Conservation (phyloP, 768 basidiomycete species). For the Kwoniella mangroviensis region DNA sequence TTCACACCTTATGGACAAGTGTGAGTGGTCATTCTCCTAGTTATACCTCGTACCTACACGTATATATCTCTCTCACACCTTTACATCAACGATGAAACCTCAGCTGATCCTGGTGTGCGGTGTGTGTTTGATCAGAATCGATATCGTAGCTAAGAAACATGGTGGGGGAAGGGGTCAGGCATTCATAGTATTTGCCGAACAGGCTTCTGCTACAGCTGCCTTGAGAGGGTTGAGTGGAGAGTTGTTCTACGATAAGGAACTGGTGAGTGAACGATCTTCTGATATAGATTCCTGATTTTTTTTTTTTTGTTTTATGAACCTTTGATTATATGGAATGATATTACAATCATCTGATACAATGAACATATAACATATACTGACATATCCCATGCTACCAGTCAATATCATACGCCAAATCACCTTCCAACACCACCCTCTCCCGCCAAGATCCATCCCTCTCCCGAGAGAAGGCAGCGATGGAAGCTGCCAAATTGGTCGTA, state of each 20-base stretch:
- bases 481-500: slow-evolving; percentile 56
- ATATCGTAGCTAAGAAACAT: slow-evolving; percentile 86
- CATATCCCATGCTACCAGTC: slow-evolving; percentile 62
- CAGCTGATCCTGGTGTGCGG: not conserved
- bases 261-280: slow-evolving; percentile 64
- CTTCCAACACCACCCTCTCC: slow-evolving; percentile 81
- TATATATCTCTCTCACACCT: not conserved
- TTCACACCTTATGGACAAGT: slow-evolving; percentile 93
- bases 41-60: too few relatives aligned
- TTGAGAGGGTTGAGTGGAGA: slow-evolving; percentile 92
- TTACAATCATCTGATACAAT: too few relatives aligned
- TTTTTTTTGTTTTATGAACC: too few relatives aligned
- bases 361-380: not conserved
- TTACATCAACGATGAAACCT: not conserved
- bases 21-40: slow-evolving; percentile 31
- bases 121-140: slow-evolving; percentile 62
- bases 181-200: slow-evolving; percentile 92
- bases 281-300: too few relatives aligned
- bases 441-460: slow-evolving; percentile 67
- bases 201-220: slow-evolving; percentile 86
- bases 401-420: slow-evolving; percentile 86
- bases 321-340: too few relatives aligned
- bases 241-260: slow-evolving; percentile 87
- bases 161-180: slow-evolving; percentile 90
- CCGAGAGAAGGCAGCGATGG: slow-evolving; percentile 53